Evolutionary conservation across 768 basidiomycete species (phyloP), one percentile per base, ranked within the genome.

Genomic region (Sporobolomyces phaffii): DNA sequence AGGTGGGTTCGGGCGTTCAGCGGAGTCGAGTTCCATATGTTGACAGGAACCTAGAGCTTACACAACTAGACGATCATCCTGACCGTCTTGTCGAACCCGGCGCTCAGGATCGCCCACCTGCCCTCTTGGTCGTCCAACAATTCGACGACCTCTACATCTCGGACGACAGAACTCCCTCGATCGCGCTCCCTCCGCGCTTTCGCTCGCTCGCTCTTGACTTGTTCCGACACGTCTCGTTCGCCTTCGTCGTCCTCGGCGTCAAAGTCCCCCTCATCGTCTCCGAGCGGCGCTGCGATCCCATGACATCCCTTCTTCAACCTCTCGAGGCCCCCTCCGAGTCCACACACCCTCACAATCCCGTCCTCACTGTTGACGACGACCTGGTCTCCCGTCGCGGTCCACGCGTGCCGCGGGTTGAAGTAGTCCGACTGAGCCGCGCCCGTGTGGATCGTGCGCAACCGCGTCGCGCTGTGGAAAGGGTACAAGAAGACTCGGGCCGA

Each of bases 351-450:
- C 0, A 77, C 53, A 24, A 73, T 28, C 45, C 76, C 76, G 57
- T 77, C 76, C 28, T 76, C 75, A 40, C 72, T 72, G 45, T 73
- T 74, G 54, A 77, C 75, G 22, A 72, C 72, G 17, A 69, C 68
- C 15, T 49, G 65, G 1, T 50, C 28, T 5, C 76, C 76, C 2
- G 3, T 17, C 18, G 66, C 64, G 5, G 68, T 62, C 75, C 75
- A 77, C 3, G 53, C 43, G 65, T 75, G 73, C 3, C 76, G 69
- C 0, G 74, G 75, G 33, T 60, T 69, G 14, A 67, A 73, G 63
- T 65, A 76, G 18, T 70, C 69, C 18, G 64, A 65, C 34, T 75
- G 73, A 9, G 60, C 62, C 18, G 75, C 62, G 18, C 41, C 38
- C 5, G 70, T 75, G 54, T 73, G 70, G 10, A 73, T 41, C 11